Evolutionary conservation across 768 basidiomycete genomes (phyloP), one percentile per base, ranked within the genome.

Genomic region (Pleurotus ostreatus): DNA sequence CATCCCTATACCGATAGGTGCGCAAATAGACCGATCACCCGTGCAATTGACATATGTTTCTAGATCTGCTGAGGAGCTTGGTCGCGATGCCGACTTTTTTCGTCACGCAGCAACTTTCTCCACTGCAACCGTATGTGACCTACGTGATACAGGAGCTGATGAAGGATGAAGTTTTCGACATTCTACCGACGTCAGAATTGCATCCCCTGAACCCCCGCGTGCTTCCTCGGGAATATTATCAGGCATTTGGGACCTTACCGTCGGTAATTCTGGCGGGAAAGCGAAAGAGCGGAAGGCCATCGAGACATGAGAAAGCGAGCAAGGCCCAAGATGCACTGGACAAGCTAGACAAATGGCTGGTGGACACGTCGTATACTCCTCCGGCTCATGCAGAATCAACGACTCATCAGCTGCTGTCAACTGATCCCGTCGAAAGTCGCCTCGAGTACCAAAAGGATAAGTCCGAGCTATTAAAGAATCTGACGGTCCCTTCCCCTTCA

Each of bases 141-240:
- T 79, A 79, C 46, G 68, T 89, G 38, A 66, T 85, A 23, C 74
- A 76, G 9, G 63, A 63, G 12, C 71, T 93, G 40, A 56, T 80
- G 37, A 66, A 76, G 30, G 76, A 76, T 23, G 65, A 72, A 12
- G 74, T 74, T 1, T 90, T 93, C 64, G 73, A 84, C 56, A 70
- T 91, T 47, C 68, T 86, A 25, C 90, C 91, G 0, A 61, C 62
- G 38, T 78, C 82, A 11, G 70, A 74, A 3, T 60, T 79, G 7
- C 68, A 71, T 22, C 70, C 87, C 0, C 71, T 80, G 63, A 83
- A 80, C 62, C 89, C 89, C 3, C 77, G 83, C n/a, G 69, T 70
- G 22, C 71, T 92, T 5, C 90, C 90, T 15, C 79, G 88, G 22
- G 89, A 91, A 70, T 82, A n/a, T 81, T 41, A 53, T 25, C 51